phyloP scores from a whole-genome alignment of 192 early-diverging fungal species.

The Coemansia sp. region DNA sequence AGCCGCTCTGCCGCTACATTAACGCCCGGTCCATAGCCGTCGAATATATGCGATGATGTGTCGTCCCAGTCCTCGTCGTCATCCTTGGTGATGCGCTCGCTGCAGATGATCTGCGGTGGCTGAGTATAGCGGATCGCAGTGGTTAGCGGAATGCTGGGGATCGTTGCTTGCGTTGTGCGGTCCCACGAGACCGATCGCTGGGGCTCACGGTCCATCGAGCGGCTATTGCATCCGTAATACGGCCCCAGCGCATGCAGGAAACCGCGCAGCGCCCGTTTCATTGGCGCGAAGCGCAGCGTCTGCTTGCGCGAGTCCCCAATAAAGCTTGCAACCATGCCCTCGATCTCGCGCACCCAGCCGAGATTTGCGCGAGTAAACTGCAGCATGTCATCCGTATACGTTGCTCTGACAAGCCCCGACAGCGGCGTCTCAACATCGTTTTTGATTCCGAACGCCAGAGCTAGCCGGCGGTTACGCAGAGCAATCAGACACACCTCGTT shows the following conservation, averaged over 20 bases:
- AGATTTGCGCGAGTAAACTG: conserved; percentile 65
- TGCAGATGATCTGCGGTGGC: conserved; percentile 39
- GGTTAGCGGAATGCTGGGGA: conserved; percentile 41
- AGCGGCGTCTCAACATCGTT: conserved; percentile 48
- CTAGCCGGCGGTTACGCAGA: conserved; percentile 77
- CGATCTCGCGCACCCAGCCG: conserved; percentile 68
- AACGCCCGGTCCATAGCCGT: background rate
- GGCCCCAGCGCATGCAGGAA: conserved; percentile 72
- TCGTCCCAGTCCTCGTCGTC: conserved; percentile 36
- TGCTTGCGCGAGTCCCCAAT: conserved; percentile 57
- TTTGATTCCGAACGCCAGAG: conserved; percentile 71
- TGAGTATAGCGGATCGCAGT: conserved; percentile 33
- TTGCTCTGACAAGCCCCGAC: conserved; percentile 38
- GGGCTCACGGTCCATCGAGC: conserved; percentile 80
- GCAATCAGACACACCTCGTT: conserved; percentile 77
- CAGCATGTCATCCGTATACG: conserved; percentile 65
- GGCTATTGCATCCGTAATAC: conserved; percentile 70
- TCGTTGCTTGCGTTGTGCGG: conserved; percentile 19
- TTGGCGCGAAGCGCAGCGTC: conserved; percentile 65
- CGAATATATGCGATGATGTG: conserved; percentile 30
- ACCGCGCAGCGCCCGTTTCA: conserved; percentile 63
- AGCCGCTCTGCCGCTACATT: conserved; percentile 27
- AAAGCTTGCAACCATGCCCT: conserved; percentile 66
- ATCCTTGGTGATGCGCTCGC: conserved; percentile 18
- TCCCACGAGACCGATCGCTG: conserved; percentile 65